Conservation (phyloP, 1,284 basidiomycete species). For the Ganoderma resinaceum region DNA sequence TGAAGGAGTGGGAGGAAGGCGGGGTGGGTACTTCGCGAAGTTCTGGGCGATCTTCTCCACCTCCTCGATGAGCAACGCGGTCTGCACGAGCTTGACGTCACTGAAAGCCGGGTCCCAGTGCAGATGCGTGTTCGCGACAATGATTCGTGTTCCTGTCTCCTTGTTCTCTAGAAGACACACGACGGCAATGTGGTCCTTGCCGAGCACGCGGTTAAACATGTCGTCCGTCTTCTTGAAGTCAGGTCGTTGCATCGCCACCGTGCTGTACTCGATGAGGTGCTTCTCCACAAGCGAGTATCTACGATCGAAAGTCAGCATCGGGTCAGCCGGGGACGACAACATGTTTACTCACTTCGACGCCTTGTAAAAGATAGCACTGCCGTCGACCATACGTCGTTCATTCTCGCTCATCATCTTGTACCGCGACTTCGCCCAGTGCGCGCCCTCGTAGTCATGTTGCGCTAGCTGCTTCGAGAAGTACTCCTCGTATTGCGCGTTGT, state of each 20-base stretch:
- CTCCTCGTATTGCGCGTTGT: conserved; percentile 92
- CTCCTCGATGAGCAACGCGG: conserved; percentile 92
- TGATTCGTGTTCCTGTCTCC: conserved; percentile 85
- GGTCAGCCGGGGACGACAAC: neutral
- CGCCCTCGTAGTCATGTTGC: conserved; percentile 88
- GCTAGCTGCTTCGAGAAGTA: conserved; percentile 86
- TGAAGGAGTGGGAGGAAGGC: conserved; percentile 46
- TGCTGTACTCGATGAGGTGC: conserved; percentile 94
- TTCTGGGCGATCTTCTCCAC: conserved; percentile 88
- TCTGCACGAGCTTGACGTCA: conserved; percentile 98
- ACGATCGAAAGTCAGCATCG: conserved; percentile 15
- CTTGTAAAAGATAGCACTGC: conserved; percentile 98
- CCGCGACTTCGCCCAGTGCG: conserved; percentile 93
- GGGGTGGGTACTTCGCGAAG: conserved; percentile 88
- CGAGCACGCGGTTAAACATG: conserved; percentile 99
- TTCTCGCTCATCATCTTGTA: conserved; percentile 93
- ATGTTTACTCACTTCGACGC: conserved; percentile 72
- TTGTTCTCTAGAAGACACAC: conserved; percentile 89
- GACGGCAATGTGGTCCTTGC: conserved; percentile 95
- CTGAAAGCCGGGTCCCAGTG: conserved; percentile 94
- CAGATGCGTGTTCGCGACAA: conserved; percentile 93
- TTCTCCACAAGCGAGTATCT: conserved; percentile 96
- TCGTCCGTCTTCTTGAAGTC: conserved; percentile 99
- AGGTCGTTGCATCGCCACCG: conserved; percentile 90
- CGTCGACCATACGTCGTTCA: conserved; percentile 91